phyloP scores from a whole-genome alignment of 768 basidiomycete genomes.

The Lactarius hengduanensis region DNA sequence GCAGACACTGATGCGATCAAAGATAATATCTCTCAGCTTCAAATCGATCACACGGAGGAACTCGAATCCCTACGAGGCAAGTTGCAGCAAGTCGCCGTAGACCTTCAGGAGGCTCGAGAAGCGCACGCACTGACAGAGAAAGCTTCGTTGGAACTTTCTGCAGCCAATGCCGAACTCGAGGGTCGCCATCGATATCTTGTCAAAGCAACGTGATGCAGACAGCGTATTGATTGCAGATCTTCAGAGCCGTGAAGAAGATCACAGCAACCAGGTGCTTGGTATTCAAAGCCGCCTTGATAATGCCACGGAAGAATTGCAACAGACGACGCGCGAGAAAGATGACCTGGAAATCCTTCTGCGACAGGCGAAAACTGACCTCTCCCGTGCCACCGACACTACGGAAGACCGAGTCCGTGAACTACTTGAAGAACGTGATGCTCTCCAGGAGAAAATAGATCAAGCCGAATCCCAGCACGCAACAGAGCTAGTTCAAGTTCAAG shows the following conservation, averaged over 20 bases:
- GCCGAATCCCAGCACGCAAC: conserved; percentile 31
- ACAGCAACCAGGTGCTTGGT: conserved; percentile 8
- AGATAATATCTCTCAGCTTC: conserved; percentile 22
- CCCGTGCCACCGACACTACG: background rate
- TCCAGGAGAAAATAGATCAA: conserved; percentile 33
- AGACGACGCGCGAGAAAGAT: conserved; percentile 13
- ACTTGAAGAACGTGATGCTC: conserved; percentile 34
- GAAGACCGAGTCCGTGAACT: conserved; percentile 17
- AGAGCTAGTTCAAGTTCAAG: conserved; percentile 23
- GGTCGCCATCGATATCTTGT: conserved; percentile 14
- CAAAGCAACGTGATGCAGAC: conserved; percentile 15
- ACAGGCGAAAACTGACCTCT: conserved; percentile 9
- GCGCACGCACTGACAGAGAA: conserved; percentile 36
- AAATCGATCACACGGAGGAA: conserved; percentile 26
- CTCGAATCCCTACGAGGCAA: conserved; percentile 29
- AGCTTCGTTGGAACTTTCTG: conserved; percentile 28
- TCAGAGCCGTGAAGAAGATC: conserved; percentile 3
- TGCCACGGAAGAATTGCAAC: conserved; percentile 13
- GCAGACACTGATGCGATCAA: conserved; percentile 8
- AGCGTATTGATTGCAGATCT: conserved; percentile 9
- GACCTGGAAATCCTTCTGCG: conserved; percentile 17
- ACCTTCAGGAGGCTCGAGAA: conserved; percentile 27
- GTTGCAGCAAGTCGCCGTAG: conserved; percentile 26
- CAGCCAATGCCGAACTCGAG: conserved; percentile 22
- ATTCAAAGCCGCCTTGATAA: conserved; percentile 20